Conservation (phyloP, 495 filamentous ascomycete species). For the Aspergillus leporis region DNA sequence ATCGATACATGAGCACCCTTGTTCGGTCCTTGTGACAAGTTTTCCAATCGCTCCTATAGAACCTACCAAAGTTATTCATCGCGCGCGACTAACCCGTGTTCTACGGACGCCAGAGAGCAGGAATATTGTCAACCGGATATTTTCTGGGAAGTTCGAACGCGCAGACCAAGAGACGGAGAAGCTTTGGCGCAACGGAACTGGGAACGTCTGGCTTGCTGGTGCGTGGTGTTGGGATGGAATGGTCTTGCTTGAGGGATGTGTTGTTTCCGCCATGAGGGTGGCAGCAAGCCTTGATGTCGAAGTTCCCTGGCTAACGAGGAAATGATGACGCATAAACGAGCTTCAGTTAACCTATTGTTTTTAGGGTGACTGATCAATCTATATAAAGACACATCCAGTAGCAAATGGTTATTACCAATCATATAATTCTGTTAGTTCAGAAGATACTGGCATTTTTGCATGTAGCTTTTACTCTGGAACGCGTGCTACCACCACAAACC, state of each 20-base stretch:
- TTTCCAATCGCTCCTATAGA: conserved; percentile 34
- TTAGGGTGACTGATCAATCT: not conserved
- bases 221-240: conserved; percentile 68
- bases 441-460: not conserved
- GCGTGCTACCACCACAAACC: conserved; percentile 45
- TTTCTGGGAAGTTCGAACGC: conserved; percentile 13
- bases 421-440: not conserved
- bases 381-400: not conserved
- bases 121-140: conserved; percentile 35
- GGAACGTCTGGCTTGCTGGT: conserved; percentile 52
- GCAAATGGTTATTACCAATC: not conserved
- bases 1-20: conserved; percentile 36
- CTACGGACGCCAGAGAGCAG: conserved; percentile 34
- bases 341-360: not conserved
- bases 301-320: conserved; percentile 35
- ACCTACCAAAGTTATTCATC: conserved; percentile 28
- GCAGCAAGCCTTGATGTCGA: conserved; percentile 49
- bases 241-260: conserved; percentile 61
- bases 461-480: not conserved
- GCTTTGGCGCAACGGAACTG: conserved; percentile 51
- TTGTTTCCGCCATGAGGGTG: conserved; percentile 54
- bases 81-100: conserved; percentile 32
- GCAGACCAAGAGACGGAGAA: not conserved
- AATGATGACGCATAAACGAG: not conserved
- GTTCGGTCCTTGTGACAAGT: conserved; percentile 33